A percentile compares a stretch with the other conserved stretches of the same genome.
Evolutionary conservation across 2,329 filamentous ascomycete species (phyloP).

Genomic region (Fusarium gaditjirri): DNA sequence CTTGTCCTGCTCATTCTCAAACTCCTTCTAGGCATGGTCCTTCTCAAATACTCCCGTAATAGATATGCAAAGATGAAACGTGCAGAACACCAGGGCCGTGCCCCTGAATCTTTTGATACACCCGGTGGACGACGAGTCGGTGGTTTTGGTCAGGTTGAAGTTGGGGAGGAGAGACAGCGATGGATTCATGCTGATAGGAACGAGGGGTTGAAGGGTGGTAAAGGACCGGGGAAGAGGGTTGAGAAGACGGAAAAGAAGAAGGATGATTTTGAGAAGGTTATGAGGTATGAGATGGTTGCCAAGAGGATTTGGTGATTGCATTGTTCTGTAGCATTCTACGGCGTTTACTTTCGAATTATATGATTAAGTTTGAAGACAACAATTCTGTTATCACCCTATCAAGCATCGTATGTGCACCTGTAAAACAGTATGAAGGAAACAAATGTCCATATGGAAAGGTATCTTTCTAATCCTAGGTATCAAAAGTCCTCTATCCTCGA

Average conservation of each 20-base stretch:
- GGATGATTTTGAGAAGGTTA: conserved; percentile 69
- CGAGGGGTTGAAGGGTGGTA: conserved; percentile 71
- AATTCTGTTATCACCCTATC: background rate
- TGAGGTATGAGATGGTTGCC: conserved; percentile 93
- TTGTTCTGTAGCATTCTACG: conserved; percentile 6
- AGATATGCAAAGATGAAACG: conserved; percentile 85
- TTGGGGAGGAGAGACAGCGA: conserved; percentile 85
- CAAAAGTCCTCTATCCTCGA: conserved; percentile 28
- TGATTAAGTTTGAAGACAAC: background rate
- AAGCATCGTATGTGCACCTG: background rate
- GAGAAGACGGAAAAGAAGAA: conserved; percentile 59
- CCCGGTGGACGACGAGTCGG: conserved; percentile 77
- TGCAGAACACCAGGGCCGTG: conserved; percentile 65
- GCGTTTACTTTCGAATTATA: conserved; percentile 11
- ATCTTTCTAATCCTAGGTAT: conserved; percentile 42
- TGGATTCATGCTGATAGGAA: conserved; percentile 90
- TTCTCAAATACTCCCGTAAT: conserved; percentile 81
- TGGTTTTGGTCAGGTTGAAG: conserved; percentile 85
- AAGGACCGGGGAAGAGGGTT: conserved; percentile 65
- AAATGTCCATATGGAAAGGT: conserved; percentile 29
- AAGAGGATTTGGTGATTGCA: conserved; percentile 88
- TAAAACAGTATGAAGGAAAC: background rate
- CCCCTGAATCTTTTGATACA: conserved; percentile 69
- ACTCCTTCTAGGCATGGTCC: conserved; percentile 85
- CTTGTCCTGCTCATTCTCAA: conserved; percentile 86